A percentile compares a stretch with the other conserved stretches of the same genome.
phyloP scores from a whole-genome alignment of 2,329 filamentous ascomycete species.

The Penicillium occitanis region DNA sequence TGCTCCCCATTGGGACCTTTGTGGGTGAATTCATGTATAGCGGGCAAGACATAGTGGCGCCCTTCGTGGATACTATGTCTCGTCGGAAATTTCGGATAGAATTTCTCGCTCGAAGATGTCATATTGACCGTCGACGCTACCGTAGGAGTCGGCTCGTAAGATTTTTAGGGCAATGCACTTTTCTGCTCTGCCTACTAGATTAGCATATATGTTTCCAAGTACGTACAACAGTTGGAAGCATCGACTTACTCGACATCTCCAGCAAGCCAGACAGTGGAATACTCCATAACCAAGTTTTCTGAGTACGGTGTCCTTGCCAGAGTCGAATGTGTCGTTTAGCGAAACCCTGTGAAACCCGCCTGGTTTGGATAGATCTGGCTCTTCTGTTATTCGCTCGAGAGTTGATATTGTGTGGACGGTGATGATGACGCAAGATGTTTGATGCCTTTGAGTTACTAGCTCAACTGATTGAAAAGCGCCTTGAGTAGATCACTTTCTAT shows the following conservation, averaged over 20 bases:
- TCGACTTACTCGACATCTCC: slow-evolving; percentile 63
- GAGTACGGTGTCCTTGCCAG: slow-evolving; percentile 86
- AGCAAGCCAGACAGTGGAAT: slow-evolving; percentile 81
- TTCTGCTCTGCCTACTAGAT: too few species aligned
- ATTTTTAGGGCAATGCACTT: too few species aligned
- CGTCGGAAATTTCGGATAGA: slow-evolving; percentile 16
- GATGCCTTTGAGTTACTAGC: neutral
- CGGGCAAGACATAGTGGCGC: slow-evolving; percentile 23
- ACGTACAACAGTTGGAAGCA: too few species aligned
- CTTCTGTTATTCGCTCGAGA: neutral
- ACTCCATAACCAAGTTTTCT: slow-evolving; percentile 91
- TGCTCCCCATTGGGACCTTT: slow-evolving; percentile 31
- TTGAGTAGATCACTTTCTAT: too few species aligned
- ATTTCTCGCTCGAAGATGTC: slow-evolving; percentile 30
- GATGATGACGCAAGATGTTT: neutral
- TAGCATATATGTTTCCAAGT: too few species aligned
- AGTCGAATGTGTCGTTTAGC: slow-evolving; percentile 74
- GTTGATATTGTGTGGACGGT: neutral
- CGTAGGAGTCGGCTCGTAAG: too few species aligned
- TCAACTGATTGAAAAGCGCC: neutral
- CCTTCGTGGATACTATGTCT: slow-evolving; percentile 25
- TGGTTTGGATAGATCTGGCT: neutral
- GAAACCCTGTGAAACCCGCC: neutral
- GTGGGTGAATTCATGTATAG: slow-evolving; percentile 31
- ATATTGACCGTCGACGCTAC: too few species aligned